Percentiles rank a stretch among this genome's conserved stretches.
phyloP scores from a whole-genome alignment of 306 rosid species.

The Vigna radiata region DNA sequence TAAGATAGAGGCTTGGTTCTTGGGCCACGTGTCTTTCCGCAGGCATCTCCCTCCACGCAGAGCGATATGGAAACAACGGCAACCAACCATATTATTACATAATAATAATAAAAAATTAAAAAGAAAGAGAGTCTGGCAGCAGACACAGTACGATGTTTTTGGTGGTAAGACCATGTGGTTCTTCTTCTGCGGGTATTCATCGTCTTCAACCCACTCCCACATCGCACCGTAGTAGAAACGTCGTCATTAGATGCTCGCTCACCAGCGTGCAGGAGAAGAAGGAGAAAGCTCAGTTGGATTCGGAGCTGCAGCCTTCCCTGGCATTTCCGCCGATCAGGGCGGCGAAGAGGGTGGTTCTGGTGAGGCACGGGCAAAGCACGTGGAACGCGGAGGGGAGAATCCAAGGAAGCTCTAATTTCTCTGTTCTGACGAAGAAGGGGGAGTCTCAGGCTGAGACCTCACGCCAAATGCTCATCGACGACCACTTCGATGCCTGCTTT shows the following conservation, averaged over 20 bases:
- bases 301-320: constrained; percentile 52
- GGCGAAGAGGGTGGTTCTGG: constrained; percentile 84
- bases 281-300: constrained; percentile 37
- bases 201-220: not conserved
- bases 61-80: constrained; percentile 43
- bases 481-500: constrained; percentile 80
- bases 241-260: constrained; percentile 52
- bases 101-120: not conserved
- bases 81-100: constrained; percentile 28
- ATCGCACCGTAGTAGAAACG: constrained; percentile 19
- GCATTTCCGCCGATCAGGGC: constrained; percentile 59
- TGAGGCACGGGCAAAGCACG: constrained; percentile 95
- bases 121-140: not conserved
- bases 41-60: constrained; percentile 31
- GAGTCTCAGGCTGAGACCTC: constrained; percentile 92
- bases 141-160: constrained; percentile 45
- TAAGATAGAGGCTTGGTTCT: constrained; percentile 16
- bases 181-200: constrained; percentile 1
- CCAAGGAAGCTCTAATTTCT: constrained; percentile 92
- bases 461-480: constrained; percentile 80
- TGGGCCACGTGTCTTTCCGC: constrained; percentile 47
- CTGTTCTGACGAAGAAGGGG: constrained; percentile 85
- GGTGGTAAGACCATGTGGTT: constrained; percentile 34
- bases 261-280: constrained; percentile 57
- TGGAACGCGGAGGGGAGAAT: constrained; percentile 97